These are phyloP conservation scores for Micractinium conductrix DNA, from an alignment of 139 green algal genomes.

Conservation along the genomic window DNA sequence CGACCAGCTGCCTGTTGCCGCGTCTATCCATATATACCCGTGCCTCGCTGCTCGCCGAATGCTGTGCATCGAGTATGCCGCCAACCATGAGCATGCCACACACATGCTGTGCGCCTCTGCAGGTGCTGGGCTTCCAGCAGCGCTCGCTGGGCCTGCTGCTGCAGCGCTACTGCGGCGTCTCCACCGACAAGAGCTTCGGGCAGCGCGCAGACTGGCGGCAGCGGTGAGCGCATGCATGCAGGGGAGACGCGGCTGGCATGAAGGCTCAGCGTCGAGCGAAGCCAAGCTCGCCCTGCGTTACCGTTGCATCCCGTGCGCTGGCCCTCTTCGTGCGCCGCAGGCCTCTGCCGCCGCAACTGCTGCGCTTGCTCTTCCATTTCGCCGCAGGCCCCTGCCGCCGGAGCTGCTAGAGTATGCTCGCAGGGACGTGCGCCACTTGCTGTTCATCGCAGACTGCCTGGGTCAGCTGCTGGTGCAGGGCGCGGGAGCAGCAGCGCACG, in stretches of 20 bases:
- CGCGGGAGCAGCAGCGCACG: too few species aligned
- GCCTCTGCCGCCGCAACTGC: background rate
- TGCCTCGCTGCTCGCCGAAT: too few species aligned
- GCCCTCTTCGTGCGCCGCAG: too few species aligned
- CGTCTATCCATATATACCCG: too few species aligned
- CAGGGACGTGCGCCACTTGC: slow-evolving; percentile 78
- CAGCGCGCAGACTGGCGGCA: slow-evolving; percentile 74
- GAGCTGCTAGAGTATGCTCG: slow-evolving; percentile 72
- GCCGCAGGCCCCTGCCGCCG: slow-evolving; percentile 66
- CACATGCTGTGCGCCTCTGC: too few species aligned
- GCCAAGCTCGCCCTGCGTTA: too few species aligned
- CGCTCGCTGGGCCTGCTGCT: slow-evolving; percentile 51
- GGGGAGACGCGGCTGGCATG: background rate
- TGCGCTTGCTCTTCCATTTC: background rate
- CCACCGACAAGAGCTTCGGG: slow-evolving; percentile 62
- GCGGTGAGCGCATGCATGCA: slow-evolving; percentile 33
- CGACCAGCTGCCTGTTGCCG: too few species aligned
- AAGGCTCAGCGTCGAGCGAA: too few species aligned
- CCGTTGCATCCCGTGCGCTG: too few species aligned
- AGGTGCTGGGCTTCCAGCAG: slow-evolving; percentile 62
- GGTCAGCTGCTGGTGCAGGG: slow-evolving; percentile 44
- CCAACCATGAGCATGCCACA: too few species aligned
- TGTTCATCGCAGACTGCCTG: slow-evolving; percentile 68
- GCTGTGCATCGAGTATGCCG: too few species aligned
- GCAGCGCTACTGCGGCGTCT: slow-evolving; percentile 49